Percentiles rank a stretch among this genome's conserved stretches.
Conservation (phyloP, 768 basidiomycete genomes). For the Termitomyces sp. region DNA sequence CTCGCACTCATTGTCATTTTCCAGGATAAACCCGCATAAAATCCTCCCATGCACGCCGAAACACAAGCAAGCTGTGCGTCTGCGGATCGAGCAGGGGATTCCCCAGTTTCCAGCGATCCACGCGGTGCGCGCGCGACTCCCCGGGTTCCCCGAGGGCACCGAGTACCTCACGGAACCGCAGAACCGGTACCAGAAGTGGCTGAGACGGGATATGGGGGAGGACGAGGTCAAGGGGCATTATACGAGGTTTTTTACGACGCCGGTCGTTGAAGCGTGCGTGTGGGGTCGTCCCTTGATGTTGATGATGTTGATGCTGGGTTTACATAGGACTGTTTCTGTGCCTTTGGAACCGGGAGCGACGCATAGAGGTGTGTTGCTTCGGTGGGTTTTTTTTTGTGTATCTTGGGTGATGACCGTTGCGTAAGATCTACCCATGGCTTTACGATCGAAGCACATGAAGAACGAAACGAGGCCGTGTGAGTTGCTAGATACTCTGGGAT, state of each 20-base stretch:
- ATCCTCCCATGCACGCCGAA: conserved; percentile 26
- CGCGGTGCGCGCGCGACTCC: conserved; percentile 15
- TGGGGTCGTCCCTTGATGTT: neutral
- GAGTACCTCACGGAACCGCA: conserved; percentile 39
- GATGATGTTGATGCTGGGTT: neutral
- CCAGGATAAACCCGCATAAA: conserved; percentile 55
- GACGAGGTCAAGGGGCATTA: conserved; percentile 51
- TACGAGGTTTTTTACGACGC: conserved; percentile 34
- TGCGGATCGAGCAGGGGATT: conserved; percentile 38
- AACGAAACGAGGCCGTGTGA: conserved; percentile 15
- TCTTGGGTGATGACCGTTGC: neutral
- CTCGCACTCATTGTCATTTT: neutral
- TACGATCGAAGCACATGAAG: conserved; percentile 31
- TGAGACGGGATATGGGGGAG: conserved; percentile 23
- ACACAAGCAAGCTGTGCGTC: conserved; percentile 27
- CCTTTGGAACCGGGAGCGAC: conserved; percentile 47
- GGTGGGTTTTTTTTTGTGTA: neutral
- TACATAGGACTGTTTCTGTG: conserved; percentile 45
- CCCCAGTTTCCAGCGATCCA: conserved; percentile 36
- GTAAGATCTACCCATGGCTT: conserved; percentile 37
- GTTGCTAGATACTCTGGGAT: no score
- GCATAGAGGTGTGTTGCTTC: conserved; percentile 44
- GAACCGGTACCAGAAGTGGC: conserved; percentile 37
- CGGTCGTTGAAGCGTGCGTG: conserved; percentile 48
- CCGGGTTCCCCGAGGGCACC: conserved; percentile 43